Evolutionary conservation across 2,329 filamentous ascomycete species (phyloP), one percentile per base, ranked within the genome.

Genomic region (Chaetomium sp.): DNA sequence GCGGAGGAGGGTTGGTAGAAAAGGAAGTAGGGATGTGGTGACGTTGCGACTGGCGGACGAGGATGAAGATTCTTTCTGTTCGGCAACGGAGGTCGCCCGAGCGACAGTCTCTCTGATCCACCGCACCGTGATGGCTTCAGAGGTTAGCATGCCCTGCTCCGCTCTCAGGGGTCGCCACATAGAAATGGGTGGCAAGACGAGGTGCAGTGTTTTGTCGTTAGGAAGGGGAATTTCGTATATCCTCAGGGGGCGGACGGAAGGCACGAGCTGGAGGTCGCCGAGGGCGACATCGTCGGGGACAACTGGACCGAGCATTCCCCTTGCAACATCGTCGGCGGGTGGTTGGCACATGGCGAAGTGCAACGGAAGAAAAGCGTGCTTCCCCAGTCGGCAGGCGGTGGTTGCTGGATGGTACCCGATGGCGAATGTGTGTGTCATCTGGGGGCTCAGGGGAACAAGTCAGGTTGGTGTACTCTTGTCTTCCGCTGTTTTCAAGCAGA

Each of bases 91-190:
- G 49, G 21, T 21, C 55, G 0, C 21, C 47, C 33, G 45, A 21
- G 31, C 45, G 62, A 70, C 61, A 54, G 58, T 19, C 60, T 72
- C 68, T 45, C 75, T 73, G 23, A 84, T 73, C 82, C 82, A 85
- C 60, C 72, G 74, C 45, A 85, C 69, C 2, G 83, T 69, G 9
- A 75, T 71, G 10, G 79, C 79, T 68, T 85, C 83, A 25, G 81
- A 79, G 27, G 74, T 71, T 57, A 81, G 74, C 50, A 79, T 76
- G 42, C 72, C 76, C 56, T 78, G 77, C 70, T 85, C 83, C 57
- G 75, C 80, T 33, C 83, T 78, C 35, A 85, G 74, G 31, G 83
- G 74, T 61, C 78, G 78, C 57, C 78, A 72, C 64, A 78, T 75
- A n/a, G 76, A 68, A 42, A 76, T 73, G 7, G 80, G 80, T n/a